Percentiles rank a stretch among this genome's conserved stretches.
phyloP scores from a whole-genome alignment of 345 rosid species.

The Dovyalis caffra region DNA sequence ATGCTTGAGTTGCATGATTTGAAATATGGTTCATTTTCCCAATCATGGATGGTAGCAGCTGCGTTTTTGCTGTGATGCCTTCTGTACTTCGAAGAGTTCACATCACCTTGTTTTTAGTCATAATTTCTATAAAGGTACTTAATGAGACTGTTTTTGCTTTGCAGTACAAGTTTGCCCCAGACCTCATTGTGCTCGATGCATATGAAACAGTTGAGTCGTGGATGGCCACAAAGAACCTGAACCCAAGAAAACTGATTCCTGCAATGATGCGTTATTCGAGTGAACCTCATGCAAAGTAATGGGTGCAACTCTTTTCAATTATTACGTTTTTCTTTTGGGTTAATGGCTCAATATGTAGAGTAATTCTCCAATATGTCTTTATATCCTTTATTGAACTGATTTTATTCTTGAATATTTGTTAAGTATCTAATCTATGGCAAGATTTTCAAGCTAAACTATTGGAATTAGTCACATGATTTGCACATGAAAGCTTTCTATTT shows the following conservation, averaged over 20 bases:
- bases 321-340: constrained; percentile 8
- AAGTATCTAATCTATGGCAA: too few species aligned
- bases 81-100: not conserved
- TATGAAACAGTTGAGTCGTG: constrained; percentile 99
- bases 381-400: too few species aligned
- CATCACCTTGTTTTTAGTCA: constrained; percentile 16
- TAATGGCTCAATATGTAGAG: not conserved
- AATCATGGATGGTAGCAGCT: constrained; percentile 6
- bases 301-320: constrained; percentile 3
- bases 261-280: constrained; percentile 99
- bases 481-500: too few species aligned
- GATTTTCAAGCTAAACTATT: too few species aligned
- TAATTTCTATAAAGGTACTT: constrained; percentile 13
- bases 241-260: constrained; percentile 91
- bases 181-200: constrained; percentile 91
- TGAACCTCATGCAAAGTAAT: constrained; percentile 99
- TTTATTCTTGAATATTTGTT: too few species aligned
- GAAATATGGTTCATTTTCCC: constrained; percentile 7
- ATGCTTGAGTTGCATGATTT: constrained; percentile 17
- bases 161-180: constrained; percentile 98
- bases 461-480: too few species aligned
- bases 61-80: constrained; percentile 3
- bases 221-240: constrained; percentile 83
- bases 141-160: constrained; percentile 23
- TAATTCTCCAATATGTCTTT: too few species aligned